Evolutionary conservation across 2,329 filamentous ascomycete genomes (phyloP).

Genomic region (Stagonosporopsis vannaccii): DNA sequence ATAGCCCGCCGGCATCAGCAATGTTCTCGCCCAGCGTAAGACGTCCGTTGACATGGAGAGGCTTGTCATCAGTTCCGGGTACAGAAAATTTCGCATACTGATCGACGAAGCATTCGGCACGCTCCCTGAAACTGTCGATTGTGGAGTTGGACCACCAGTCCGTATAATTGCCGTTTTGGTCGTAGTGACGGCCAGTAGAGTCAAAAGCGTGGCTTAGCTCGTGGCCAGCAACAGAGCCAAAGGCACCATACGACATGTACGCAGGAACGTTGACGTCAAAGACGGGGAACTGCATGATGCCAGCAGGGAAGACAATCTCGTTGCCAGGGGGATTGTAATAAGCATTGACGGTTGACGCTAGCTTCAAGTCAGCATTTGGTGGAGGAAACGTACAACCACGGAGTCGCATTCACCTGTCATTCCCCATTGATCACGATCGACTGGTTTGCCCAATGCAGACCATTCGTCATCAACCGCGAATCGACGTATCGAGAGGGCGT

Average conservation of each 20-base stretch:
- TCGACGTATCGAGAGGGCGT: conserved; percentile 60
- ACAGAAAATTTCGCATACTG: conserved; percentile 70
- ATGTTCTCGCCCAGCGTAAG: conserved; percentile 75
- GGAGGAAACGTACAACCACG: too few relatives aligned
- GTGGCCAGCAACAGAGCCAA: conserved; percentile 72
- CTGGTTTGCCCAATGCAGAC: conserved; percentile 66
- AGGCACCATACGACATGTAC: conserved; percentile 73
- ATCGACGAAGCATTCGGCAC: conserved; percentile 71
- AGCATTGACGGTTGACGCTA: conserved; percentile 61
- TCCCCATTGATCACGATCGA: conserved; percentile 66
- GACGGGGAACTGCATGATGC: conserved; percentile 71
- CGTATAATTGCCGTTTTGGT: conserved; percentile 69
- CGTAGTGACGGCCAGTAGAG: conserved; percentile 69
- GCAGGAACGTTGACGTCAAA: conserved; percentile 69
- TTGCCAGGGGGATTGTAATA: conserved; percentile 72
- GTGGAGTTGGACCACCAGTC: conserved; percentile 72
- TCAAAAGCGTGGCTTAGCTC: conserved; percentile 76
- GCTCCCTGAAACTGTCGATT: conserved; percentile 64
- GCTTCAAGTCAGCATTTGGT: neutral
- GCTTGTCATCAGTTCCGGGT: conserved; percentile 62
- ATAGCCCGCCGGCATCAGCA: conserved; percentile 72
- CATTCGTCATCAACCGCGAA: conserved; percentile 61
- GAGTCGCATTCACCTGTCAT: conserved; percentile 57
- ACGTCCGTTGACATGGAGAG: conserved; percentile 68
- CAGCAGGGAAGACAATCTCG: conserved; percentile 73